phyloP scores from a whole-genome alignment of 352 stramenopile genomes.

The Globisporangium cylindrosporum region DNA sequence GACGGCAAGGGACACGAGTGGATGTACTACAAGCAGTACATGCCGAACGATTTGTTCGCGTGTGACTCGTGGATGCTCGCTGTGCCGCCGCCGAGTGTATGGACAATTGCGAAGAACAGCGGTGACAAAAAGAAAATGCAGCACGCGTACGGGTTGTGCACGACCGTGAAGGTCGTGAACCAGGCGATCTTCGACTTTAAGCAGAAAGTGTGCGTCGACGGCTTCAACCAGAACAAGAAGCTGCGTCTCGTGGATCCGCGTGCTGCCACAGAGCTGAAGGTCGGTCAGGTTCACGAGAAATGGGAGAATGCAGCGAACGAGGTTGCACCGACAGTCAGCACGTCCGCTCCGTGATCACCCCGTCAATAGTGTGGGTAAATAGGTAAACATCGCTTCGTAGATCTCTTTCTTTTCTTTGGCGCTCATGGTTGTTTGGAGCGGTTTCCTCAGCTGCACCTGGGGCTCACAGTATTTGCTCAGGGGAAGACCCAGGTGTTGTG shows the following conservation, averaged over 20 bases:
- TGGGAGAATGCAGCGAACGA: constrained; percentile 44
- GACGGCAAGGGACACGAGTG: constrained; percentile 53
- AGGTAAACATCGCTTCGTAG: constrained; percentile 1
- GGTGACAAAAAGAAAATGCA: constrained; percentile 45
- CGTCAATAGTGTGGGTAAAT: not conserved
- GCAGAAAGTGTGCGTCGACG: constrained; percentile 43
- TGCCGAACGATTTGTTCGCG: constrained; percentile 70
- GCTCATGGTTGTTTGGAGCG: not conserved
- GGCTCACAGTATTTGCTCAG: not conserved
- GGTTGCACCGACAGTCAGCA: constrained; percentile 5
- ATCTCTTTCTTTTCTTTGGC: not conserved
- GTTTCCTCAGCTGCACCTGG: not conserved
- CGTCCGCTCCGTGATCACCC: not conserved
- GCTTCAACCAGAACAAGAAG: constrained; percentile 69
- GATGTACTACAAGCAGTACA: constrained; percentile 60
- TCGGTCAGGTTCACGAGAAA: constrained; percentile 37
- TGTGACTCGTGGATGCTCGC: constrained; percentile 79
- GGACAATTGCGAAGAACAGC: constrained; percentile 52
- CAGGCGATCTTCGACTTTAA: constrained; percentile 66
- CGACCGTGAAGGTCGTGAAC: constrained; percentile 72
- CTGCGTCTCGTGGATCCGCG: constrained; percentile 52
- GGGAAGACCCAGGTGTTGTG: not conserved
- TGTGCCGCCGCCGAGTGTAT: constrained; percentile 50
- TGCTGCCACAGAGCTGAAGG: constrained; percentile 33
- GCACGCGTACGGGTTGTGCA: constrained; percentile 77